Conservation (phyloP, 176 grass and related monocot species). For the Aechmea fasciata region DNA sequence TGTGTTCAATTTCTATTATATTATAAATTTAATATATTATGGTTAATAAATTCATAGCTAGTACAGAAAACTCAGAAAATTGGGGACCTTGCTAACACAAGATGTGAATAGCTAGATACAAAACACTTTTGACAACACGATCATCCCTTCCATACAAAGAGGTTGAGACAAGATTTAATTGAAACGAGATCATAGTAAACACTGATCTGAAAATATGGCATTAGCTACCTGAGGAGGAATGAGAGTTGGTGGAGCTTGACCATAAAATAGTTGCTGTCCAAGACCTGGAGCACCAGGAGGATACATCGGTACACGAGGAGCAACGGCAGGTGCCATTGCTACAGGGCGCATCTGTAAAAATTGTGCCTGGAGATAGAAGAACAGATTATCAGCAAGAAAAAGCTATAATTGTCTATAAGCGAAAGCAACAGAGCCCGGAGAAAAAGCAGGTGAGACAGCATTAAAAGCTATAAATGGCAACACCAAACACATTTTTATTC, state of each 20-base stretch:
- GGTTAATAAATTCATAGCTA: background rate
- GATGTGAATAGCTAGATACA: background rate
- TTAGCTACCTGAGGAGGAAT: slow-evolving; percentile 53
- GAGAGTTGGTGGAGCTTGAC: slow-evolving; percentile 56
- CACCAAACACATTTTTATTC: background rate
- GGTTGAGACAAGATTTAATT: background rate
- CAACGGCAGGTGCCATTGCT: slow-evolving; percentile 43
- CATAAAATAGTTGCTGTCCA: slow-evolving; percentile 68
- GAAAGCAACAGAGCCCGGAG: background rate
- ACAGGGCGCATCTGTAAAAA: slow-evolving; percentile 64
- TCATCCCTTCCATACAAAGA: background rate
- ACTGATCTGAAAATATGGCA: background rate
- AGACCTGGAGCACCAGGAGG: slow-evolving; percentile 49
- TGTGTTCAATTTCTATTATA: too few species aligned
- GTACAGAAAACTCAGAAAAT: background rate
- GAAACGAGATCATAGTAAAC: background rate
- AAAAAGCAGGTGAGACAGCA: background rate
- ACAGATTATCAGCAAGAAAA: background rate
- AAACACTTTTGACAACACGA: background rate
- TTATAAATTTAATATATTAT: too few species aligned
- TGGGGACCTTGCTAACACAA: background rate
- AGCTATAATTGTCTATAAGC: background rate
- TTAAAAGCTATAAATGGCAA: background rate
- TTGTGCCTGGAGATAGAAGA: slow-evolving; percentile 30
- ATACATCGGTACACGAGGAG: slow-evolving; percentile 58